Percentiles rank a stretch among this genome's conserved stretches.
Evolutionary conservation across 2,329 filamentous ascomycete species (phyloP).

Genomic region (Thermothelomyces thermophilus): DNA sequence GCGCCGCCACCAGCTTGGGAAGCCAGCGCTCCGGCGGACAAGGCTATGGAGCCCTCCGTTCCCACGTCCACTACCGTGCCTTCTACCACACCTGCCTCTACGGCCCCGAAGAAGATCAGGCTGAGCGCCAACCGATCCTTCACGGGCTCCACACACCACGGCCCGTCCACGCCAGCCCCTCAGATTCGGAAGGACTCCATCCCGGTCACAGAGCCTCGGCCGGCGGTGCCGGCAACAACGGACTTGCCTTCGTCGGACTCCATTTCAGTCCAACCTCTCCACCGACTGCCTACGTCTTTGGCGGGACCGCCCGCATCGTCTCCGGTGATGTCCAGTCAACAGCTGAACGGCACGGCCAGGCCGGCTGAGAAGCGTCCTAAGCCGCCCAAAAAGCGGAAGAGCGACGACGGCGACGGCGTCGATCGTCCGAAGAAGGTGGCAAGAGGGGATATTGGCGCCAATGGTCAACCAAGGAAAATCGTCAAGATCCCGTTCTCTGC

Average conservation of each 20-base stretch:
- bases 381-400: slow-evolving; percentile 28
- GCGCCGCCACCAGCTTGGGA: slow-evolving; percentile 13
- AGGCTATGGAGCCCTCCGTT: slow-evolving; percentile 14
- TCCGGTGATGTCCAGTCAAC: slow-evolving; percentile 5
- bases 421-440: slow-evolving; percentile 27
- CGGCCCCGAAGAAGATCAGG: slow-evolving; percentile 27
- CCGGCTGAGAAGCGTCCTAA: slow-evolving; percentile 22
- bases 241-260: slow-evolving; percentile 19
- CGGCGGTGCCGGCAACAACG: slow-evolving; percentile 4
- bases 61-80: too few relatives aligned
- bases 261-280: slow-evolving; percentile 24
- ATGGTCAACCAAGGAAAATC: slow-evolving; percentile 16
- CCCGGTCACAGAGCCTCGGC: slow-evolving; percentile 17
- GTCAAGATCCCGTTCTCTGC: slow-evolving; percentile 22
- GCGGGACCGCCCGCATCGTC: slow-evolving; percentile 11
- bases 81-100: too few relatives aligned
- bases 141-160: slow-evolving; percentile 16
- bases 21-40: not conserved
- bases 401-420: slow-evolving; percentile 22
- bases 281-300: slow-evolving; percentile 18
- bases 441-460: slow-evolving; percentile 15
- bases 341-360: slow-evolving; percentile 11
- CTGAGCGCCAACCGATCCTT: slow-evolving; percentile 25
- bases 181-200: slow-evolving; percentile 24
- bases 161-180: slow-evolving; percentile 14